These are phyloP conservation scores for Lindgomyces ingoldianus DNA, from an alignment of 495 filamentous ascomycete genomes.

Conservation along the genomic window DNA sequence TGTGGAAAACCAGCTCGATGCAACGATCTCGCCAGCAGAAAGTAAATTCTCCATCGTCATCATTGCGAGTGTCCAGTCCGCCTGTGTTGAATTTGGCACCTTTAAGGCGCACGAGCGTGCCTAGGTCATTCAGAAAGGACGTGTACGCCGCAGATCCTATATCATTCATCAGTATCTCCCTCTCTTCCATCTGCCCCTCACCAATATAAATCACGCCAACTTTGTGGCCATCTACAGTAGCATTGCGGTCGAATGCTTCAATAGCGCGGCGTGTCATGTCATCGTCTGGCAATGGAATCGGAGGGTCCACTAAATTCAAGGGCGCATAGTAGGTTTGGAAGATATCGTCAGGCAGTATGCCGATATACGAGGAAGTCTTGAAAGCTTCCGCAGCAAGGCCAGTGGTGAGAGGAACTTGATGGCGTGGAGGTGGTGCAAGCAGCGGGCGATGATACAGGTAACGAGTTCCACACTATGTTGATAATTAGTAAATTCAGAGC, in stretches of 20 bases:
- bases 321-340: constrained; percentile 78
- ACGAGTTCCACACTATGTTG: constrained; percentile 66
- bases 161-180: constrained; percentile 81
- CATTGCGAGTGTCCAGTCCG: constrained; percentile 74
- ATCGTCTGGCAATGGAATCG: constrained; percentile 77
- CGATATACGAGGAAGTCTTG: constrained; percentile 46
- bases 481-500: background rate
- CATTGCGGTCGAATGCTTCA: constrained; percentile 77
- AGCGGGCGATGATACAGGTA: constrained; percentile 73
- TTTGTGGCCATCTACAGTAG: constrained; percentile 93
- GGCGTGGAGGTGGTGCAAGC: constrained; percentile 65
- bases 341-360: constrained; percentile 79
- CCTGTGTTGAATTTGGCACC: constrained; percentile 89
- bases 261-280: constrained; percentile 76
- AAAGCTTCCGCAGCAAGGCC: constrained; percentile 51
- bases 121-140: constrained; percentile 76
- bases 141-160: constrained; percentile 82
- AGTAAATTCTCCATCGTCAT: constrained; percentile 80
- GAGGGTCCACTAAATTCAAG: constrained; percentile 19
- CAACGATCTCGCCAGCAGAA: constrained; percentile 93
- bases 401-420: constrained; percentile 60
- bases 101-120: constrained; percentile 74
- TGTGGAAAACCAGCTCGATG: constrained; percentile 93
- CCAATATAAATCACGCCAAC: constrained; percentile 92
- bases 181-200: constrained; percentile 75